A percentile compares a stretch with the other conserved stretches of the same genome.
These are phyloP conservation scores for Trebouxiophyceae sp. DNA, from an alignment of 163 green algal genomes.

Conservation along the genomic window DNA sequence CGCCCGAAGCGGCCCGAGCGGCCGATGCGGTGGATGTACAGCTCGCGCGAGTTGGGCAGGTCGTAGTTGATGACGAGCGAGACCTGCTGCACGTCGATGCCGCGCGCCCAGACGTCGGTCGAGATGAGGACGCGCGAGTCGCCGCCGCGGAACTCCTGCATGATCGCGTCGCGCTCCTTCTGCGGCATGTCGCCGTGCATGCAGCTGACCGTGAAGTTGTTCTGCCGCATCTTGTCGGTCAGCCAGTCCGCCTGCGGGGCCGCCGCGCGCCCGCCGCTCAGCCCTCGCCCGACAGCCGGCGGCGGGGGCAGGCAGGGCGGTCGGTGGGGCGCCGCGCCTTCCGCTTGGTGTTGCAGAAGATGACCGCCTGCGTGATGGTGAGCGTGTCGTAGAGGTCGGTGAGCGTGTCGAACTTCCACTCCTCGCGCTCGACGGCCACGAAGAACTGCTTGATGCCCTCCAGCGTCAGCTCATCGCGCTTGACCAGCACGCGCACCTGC, in stretches of 20 bases:
- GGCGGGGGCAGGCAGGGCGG: too few species aligned
- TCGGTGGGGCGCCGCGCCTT: too few species aligned
- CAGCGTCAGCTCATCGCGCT: slow-evolving; percentile 98
- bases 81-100: slow-evolving; percentile 97
- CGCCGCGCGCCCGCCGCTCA: neutral
- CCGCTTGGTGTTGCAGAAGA: slow-evolving; percentile 98
- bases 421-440: slow-evolving; percentile 96
- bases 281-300: neutral
- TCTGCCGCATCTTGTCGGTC: slow-evolving; percentile 47
- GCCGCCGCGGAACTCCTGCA: slow-evolving; percentile 84
- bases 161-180: slow-evolving; percentile 96
- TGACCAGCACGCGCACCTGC: slow-evolving; percentile 95
- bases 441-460: slow-evolving; percentile 99
- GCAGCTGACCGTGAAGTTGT: slow-evolving; percentile 94
- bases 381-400: slow-evolving; percentile 88
- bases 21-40: slow-evolving; percentile 97
- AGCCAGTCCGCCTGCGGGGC: slow-evolving; percentile 86
- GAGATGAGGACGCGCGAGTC: slow-evolving; percentile 93
- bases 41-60: slow-evolving; percentile 93
- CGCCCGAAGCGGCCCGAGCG: slow-evolving; percentile 88
- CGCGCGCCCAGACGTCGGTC: slow-evolving; percentile 96
- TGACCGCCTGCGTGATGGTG: slow-evolving; percentile 92
- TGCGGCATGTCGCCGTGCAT: slow-evolving; percentile 99
- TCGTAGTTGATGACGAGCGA: slow-evolving; percentile 99
- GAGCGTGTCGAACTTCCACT: slow-evolving; percentile 99